Evolutionary conservation across 2,329 filamentous ascomycete genomes (phyloP).

Genomic region (Colletotrichum lini): DNA sequence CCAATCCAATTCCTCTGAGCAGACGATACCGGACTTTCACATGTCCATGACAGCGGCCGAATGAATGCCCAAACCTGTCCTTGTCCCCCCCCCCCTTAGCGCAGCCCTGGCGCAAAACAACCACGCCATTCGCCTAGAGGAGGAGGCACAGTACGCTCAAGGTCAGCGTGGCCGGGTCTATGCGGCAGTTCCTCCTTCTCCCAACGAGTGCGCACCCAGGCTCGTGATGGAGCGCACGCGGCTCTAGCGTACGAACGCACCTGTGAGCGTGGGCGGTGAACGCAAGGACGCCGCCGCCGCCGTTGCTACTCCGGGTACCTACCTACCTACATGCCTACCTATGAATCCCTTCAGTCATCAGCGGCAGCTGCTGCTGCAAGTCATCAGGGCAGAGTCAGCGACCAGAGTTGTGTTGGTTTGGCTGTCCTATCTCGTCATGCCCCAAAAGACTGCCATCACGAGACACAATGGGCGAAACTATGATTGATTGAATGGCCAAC

Average conservation of each 20-base stretch:
- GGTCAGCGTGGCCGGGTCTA: constrained; percentile 12
- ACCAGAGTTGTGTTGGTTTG: neutral
- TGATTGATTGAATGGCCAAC: constrained; percentile 40
- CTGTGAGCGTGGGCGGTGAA: constrained; percentile 21
- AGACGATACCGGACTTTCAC: constrained; percentile 35
- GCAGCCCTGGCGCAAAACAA: constrained; percentile 7
- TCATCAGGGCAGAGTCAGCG: constrained; percentile 2
- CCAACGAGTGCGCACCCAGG: neutral
- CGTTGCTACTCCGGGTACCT: neutral
- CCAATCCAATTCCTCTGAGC: neutral
- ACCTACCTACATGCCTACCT: too few species aligned
- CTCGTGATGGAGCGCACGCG: constrained; percentile 1
- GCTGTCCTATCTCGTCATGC: neutral
- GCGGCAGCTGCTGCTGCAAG: neutral
- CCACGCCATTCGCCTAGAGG: constrained; percentile 2
- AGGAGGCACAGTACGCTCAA: neutral
- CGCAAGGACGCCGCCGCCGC: constrained; percentile 27
- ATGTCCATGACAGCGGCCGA: constrained; percentile 15
- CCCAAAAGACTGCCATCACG: neutral
- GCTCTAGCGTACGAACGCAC: constrained; percentile 1
- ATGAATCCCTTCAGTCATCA: constrained; percentile 22
- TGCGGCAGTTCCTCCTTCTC: neutral
- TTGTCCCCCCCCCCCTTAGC: neutral
- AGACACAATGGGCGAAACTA: neutral
- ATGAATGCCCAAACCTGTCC: constrained; percentile 18